phyloP scores from a whole-genome alignment of 805 yeast species.

The Spathaspora hagerdaliae region DNA sequence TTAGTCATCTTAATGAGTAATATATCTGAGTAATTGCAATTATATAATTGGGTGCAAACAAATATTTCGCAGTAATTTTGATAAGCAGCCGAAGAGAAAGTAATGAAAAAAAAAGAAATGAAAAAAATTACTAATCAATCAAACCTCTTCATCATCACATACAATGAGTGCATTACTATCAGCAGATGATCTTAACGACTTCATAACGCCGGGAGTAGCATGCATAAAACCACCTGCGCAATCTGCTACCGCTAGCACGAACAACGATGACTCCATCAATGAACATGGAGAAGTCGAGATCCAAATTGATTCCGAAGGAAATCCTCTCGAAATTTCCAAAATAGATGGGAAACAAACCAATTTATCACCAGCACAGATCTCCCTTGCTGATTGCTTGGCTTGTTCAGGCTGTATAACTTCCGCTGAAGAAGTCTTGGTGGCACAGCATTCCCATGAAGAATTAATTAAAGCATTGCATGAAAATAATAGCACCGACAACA shows the following conservation, averaged over 20 bases:
- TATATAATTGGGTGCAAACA: neutral
- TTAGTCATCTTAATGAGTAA: neutral
- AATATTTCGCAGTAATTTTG: neutral
- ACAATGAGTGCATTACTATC: constrained; percentile 83
- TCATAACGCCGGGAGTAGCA: constrained; percentile 90
- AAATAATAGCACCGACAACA: constrained; percentile 9
- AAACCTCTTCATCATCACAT: neutral
- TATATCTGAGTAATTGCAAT: neutral
- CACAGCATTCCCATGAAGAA: constrained; percentile 85
- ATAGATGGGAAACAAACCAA: constrained; percentile 49
- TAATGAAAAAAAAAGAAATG: neutral
- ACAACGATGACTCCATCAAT: constrained; percentile 1
- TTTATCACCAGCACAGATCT: constrained; percentile 79
- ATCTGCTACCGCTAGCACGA: neutral
- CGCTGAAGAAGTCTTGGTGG: constrained; percentile 90
- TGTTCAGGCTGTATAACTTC: constrained; percentile 97
- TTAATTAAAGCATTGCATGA: constrained; percentile 53
- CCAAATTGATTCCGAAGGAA: constrained; percentile 54
- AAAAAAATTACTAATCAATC: neutral
- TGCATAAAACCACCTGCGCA: constrained; percentile 74
- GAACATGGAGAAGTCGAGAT: constrained; percentile 45
- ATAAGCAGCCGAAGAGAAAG: no score
- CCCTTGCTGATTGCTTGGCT: constrained; percentile 89
- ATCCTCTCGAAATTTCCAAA: constrained; percentile 64
- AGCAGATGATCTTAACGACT: constrained; percentile 89